Percentiles rank a stretch among this genome's conserved stretches.
Conservation (phyloP, 768 basidiomycete genomes). For the Termitomyces sp. region DNA sequence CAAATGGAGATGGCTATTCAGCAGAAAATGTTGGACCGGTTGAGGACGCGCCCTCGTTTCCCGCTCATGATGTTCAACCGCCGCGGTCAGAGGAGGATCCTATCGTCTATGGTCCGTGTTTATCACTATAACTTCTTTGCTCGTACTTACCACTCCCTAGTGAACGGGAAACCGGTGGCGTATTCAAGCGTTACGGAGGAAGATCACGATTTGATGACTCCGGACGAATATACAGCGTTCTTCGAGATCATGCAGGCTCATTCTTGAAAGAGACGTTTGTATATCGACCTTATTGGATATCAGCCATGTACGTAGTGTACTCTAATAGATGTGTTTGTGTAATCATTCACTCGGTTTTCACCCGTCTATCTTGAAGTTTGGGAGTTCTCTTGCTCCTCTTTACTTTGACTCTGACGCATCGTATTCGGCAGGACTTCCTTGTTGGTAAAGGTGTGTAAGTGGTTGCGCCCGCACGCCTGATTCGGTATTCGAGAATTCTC, state of each 20-base stretch:
- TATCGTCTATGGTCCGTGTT: slow-evolving; percentile 56
- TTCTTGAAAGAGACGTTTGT: slow-evolving; percentile 15
- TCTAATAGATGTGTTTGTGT: background rate
- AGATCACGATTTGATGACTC: slow-evolving; percentile 88
- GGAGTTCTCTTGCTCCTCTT: too few species aligned
- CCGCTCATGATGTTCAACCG: slow-evolving; percentile 8
- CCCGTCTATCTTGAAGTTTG: too few species aligned
- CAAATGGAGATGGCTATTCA: slow-evolving; percentile 19
- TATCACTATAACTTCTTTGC: background rate
- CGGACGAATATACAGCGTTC: slow-evolving; percentile 85
- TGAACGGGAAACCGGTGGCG: slow-evolving; percentile 68
- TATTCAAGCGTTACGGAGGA: slow-evolving; percentile 87
- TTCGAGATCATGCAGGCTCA: slow-evolving; percentile 63
- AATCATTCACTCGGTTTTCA: too few species aligned
- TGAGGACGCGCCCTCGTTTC: slow-evolving; percentile 20
- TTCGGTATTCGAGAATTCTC: too few species aligned
- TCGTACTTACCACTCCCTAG: slow-evolving; percentile 28
- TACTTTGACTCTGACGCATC: too few species aligned
- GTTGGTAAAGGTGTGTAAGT: too few species aligned
- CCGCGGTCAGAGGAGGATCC: slow-evolving; percentile 45
- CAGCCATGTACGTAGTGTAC: background rate
- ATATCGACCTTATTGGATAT: background rate
- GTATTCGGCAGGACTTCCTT: too few species aligned
- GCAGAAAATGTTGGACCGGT: slow-evolving; percentile 17
- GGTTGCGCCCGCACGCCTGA: too few species aligned